A percentile compares a stretch with the other conserved stretches of the same genome.
These are phyloP conservation scores for Ophiostoma australiae DNA, from an alignment of 2,329 filamentous ascomycete genomes.

Conservation along the genomic window DNA sequence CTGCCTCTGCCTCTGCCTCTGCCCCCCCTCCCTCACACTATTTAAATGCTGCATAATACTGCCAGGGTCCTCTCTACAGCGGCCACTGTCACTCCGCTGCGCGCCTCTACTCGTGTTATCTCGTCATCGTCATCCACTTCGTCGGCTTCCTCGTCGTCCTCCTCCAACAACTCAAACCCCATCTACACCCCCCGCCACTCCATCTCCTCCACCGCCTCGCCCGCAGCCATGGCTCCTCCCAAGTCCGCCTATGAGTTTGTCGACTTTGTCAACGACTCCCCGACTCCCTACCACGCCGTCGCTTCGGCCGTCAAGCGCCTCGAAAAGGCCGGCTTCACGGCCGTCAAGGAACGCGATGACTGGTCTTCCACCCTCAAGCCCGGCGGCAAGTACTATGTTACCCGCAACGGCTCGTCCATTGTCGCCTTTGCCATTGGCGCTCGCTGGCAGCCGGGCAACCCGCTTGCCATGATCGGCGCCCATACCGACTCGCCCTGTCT, in stretches of 20 bases:
- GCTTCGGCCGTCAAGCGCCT: conserved; percentile 70
- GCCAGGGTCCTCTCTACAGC: conserved; percentile 20
- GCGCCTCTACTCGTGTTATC: not conserved
- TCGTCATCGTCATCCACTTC: conserved; percentile 11
- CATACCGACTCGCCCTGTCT: conserved; percentile 94
- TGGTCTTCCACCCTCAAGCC: conserved; percentile 77
- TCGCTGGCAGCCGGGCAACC: conserved; percentile 87
- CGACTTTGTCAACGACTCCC: conserved; percentile 89
- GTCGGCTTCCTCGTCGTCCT: not conserved
- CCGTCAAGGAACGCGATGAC: conserved; percentile 84
- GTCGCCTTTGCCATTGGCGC: conserved; percentile 87
- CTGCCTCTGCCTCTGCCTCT: not conserved
- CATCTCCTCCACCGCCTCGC: conserved; percentile 23
- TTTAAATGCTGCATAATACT: conserved; percentile 20
- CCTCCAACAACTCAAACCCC: not conserved
- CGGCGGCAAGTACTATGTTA: conserved; percentile 94
- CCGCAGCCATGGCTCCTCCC: conserved; percentile 47
- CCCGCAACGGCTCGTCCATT: conserved; percentile 86
- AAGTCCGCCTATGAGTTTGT: conserved; percentile 73
- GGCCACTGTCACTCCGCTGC: conserved; percentile 13
- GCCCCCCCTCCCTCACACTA: not conserved
- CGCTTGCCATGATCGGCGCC: conserved; percentile 87
- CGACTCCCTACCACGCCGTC: conserved; percentile 93
- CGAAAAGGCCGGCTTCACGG: conserved; percentile 75
- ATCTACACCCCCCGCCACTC: conserved; percentile 15